Evolutionary conservation across 441 rosid species (phyloP).

Genomic region (Cnidoscolus chayamansa): DNA sequence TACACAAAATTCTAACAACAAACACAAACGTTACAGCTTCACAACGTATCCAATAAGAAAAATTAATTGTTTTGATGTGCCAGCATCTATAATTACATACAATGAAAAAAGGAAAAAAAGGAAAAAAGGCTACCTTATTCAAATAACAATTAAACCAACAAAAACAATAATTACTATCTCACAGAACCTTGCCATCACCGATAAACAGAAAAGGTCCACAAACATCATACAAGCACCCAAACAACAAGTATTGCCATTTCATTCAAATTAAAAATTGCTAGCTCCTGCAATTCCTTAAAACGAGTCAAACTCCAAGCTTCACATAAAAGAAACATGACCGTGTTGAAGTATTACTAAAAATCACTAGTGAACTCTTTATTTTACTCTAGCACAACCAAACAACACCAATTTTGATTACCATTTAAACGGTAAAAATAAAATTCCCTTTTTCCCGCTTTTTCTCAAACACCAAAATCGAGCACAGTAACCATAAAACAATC

Average conservation of each 20-base stretch:
- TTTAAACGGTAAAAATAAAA: neutral
- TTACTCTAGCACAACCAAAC: neutral
- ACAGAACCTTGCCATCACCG: slow-evolving; percentile 4
- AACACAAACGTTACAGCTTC: neutral
- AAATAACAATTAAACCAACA: slow-evolving; percentile 2
- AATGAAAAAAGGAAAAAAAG: neutral
- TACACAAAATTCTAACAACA: neutral
- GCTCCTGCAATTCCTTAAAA: neutral
- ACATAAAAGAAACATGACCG: neutral
- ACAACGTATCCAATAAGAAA: neutral
- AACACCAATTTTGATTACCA: slow-evolving; percentile 9
- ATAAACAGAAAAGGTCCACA: neutral
- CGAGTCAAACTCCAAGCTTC: slow-evolving; percentile 9
- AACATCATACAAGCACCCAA: neutral
- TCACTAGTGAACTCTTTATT: neutral
- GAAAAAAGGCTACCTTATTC: neutral
- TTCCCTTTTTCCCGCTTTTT: neutral
- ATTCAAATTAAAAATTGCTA: neutral
- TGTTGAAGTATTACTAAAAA: neutral
- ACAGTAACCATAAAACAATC: neutral
- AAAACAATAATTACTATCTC: neutral
- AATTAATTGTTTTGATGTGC: neutral
- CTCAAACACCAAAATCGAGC: neutral
- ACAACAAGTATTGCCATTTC: neutral
- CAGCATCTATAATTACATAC: neutral